Percentiles rank a stretch among this genome's conserved stretches.
Conservation (phyloP, 1,284 basidiomycete genomes). For the Melampsora abietis-canadensis region DNA sequence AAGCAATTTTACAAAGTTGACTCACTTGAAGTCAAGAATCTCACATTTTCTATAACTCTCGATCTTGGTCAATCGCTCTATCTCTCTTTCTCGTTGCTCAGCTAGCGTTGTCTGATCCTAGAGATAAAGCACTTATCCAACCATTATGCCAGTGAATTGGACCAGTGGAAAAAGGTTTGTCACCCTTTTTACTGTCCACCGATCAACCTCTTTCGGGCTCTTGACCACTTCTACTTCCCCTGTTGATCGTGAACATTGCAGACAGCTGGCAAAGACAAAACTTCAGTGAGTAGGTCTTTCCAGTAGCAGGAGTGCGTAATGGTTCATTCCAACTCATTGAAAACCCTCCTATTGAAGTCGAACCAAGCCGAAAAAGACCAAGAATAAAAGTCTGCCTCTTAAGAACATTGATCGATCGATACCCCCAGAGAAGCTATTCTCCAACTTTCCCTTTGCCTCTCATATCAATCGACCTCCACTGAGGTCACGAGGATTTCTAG, state of each 20-base stretch:
- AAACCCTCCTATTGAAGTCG: background rate
- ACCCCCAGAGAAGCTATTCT: background rate
- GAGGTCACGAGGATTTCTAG: background rate
- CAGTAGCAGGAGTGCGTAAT: background rate
- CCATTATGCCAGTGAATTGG: constrained; percentile 4
- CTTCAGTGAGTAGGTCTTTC: background rate
- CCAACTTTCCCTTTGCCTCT: background rate
- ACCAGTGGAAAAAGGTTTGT: background rate
- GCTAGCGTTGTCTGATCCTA: background rate
- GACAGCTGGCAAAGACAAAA: background rate
- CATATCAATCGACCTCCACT: background rate
- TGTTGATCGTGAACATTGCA: no score
- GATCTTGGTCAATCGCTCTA: no score
- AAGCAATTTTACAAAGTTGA: no score
- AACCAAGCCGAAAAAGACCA: background rate
- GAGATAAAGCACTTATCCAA: background rate
- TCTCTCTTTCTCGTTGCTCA: no score
- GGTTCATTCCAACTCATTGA: background rate
- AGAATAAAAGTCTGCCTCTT: background rate
- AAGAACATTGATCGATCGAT: background rate
- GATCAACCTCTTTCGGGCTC: no score
- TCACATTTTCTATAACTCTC: no score
- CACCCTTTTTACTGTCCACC: no score
- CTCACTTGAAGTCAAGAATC: no score
- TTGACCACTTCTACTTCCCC: no score